Percentiles rank a stretch among this genome's conserved stretches.
phyloP scores from a whole-genome alignment of 306 rosid genomes.

The Fragaria ananassa region DNA sequence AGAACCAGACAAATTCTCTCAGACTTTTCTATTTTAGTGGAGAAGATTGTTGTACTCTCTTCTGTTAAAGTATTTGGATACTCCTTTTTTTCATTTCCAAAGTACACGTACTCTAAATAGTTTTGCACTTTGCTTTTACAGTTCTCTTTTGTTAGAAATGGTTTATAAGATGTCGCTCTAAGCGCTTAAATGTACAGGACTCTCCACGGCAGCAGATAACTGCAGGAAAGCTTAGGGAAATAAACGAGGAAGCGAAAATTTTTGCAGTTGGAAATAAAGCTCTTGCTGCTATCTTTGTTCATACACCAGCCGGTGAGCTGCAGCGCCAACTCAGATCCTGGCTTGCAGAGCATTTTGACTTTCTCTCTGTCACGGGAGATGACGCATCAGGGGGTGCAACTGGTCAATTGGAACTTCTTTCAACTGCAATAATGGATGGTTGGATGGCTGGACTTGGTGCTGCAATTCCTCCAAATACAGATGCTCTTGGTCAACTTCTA shows the following conservation, averaged over 20 bases:
- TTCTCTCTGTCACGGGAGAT: slow-evolving; percentile 69
- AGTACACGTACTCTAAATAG: not conserved
- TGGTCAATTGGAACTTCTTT: slow-evolving; percentile 98
- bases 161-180: slow-evolving; percentile 23
- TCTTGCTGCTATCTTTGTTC: slow-evolving; percentile 96
- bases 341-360: slow-evolving; percentile 89
- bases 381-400: slow-evolving; percentile 77
- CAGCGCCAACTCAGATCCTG: slow-evolving; percentile 97
- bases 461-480: slow-evolving; percentile 85
- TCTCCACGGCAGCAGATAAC: slow-evolving; percentile 87
- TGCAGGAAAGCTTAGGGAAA: slow-evolving; percentile 95
- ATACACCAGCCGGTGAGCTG: slow-evolving; percentile 97
- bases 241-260: slow-evolving; percentile 85
- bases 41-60: not conserved
- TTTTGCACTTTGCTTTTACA: slow-evolving; percentile 15
- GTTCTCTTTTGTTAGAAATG: slow-evolving; percentile 9
- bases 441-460: slow-evolving; percentile 99
- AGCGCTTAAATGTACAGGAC: slow-evolving; percentile 52
- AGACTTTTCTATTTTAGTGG: not conserved
- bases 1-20: no score
- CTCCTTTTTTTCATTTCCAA: not conserved
- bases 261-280: slow-evolving; percentile 87
- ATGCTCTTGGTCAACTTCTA: slow-evolving; percentile 95
- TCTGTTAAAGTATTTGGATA: not conserved
- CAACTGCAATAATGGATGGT: slow-evolving; percentile 99